Conservation (phyloP, 139 green algal species). For the Nannochloris sp. region DNA sequence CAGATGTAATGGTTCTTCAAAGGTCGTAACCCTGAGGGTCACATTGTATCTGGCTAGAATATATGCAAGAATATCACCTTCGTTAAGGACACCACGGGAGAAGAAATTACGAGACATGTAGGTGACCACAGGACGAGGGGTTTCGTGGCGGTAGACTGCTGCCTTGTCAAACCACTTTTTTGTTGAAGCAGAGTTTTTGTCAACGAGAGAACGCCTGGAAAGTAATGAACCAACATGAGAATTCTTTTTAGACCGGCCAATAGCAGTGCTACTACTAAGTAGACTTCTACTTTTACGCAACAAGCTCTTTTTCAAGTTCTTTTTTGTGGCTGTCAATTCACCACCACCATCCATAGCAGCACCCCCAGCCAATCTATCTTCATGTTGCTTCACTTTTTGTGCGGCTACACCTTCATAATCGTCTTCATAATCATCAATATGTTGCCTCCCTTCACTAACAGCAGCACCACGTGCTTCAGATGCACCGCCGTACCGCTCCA, state of each 20-base stretch:
- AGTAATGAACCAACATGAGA: too few relatives aligned
- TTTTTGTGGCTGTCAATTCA: not conserved
- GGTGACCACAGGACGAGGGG: conserved; percentile 25
- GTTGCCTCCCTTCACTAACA: not conserved
- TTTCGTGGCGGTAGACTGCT: not conserved
- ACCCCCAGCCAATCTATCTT: too few relatives aligned
- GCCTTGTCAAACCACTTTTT: not conserved
- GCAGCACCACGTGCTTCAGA: not conserved
- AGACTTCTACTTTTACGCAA: too few relatives aligned
- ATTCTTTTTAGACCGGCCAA: too few relatives aligned
- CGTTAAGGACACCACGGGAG: conserved; percentile 28
- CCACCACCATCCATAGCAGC: not conserved
- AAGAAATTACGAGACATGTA: conserved; percentile 38
- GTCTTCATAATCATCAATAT: not conserved
- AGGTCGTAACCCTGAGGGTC: conserved; percentile 31
- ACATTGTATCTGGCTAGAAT: conserved; percentile 31
- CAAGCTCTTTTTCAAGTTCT: too few relatives aligned
- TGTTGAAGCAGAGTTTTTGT: not conserved
- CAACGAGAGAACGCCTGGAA: too few relatives aligned
- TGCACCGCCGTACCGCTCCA: not conserved
- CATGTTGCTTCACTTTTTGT: not conserved
- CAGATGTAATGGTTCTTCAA: conserved; percentile 32
- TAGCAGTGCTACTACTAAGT: too few relatives aligned
- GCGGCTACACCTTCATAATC: not conserved
- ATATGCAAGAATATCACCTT: conserved; percentile 26